Percentiles rank a stretch among this genome's conserved stretches.
These are phyloP conservation scores for Fraxinus anomala DNA, from an alignment of 257 asterid genomes.

Conservation along the genomic window DNA sequence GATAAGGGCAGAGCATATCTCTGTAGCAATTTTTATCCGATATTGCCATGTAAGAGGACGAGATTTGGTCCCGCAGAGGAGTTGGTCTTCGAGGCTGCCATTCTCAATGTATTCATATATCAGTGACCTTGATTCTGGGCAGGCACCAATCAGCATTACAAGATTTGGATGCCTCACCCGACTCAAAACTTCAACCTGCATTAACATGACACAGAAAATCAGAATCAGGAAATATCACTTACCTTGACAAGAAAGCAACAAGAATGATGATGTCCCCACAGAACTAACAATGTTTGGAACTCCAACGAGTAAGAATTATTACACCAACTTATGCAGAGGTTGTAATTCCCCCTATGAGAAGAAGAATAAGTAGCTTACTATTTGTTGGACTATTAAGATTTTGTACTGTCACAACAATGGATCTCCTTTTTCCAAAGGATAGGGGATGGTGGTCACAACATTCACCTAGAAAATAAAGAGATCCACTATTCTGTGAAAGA, in stretches of 20 bases:
- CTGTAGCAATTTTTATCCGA: slow-evolving; percentile 72
- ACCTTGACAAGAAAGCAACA: slow-evolving; percentile 12
- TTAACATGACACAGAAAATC: slow-evolving; percentile 13
- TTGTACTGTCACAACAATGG: neutral
- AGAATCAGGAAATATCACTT: slow-evolving; percentile 23
- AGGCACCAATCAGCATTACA: slow-evolving; percentile 68
- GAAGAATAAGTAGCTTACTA: neutral
- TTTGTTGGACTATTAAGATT: neutral
- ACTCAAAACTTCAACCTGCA: slow-evolving; percentile 65
- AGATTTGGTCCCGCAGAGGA: slow-evolving; percentile 46
- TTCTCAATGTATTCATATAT: slow-evolving; percentile 79
- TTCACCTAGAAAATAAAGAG: neutral
- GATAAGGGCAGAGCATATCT: slow-evolving; percentile 67
- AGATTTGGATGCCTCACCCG: slow-evolving; percentile 96
- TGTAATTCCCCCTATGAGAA: neutral
- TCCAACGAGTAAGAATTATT: neutral
- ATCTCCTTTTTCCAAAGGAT: neutral
- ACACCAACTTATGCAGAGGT: neutral
- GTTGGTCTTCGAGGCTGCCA: slow-evolving; percentile 79
- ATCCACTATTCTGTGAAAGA: neutral
- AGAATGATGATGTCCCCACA: slow-evolving; percentile 7
- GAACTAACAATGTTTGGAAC: neutral
- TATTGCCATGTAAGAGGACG: slow-evolving; percentile 69
- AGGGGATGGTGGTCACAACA: neutral
- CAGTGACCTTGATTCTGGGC: slow-evolving; percentile 83